These are phyloP conservation scores for Corylus avellana DNA, from an alignment of 306 rosid species.

Conservation along the genomic window DNA sequence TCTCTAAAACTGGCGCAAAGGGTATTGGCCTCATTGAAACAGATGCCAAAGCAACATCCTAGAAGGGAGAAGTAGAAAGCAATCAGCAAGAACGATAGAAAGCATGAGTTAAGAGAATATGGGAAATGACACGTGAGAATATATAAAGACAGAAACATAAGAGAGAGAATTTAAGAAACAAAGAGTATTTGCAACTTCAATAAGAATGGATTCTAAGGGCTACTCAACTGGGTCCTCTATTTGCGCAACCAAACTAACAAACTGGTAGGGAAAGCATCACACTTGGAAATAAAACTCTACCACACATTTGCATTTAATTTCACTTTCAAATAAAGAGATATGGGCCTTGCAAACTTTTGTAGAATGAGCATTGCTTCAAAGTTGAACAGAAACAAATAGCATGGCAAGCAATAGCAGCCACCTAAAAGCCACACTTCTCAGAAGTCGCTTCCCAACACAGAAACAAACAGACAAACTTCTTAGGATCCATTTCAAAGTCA, in stretches of 20 bases:
- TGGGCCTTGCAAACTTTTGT: background rate
- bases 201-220: background rate
- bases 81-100: background rate
- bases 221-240: too few relatives aligned
- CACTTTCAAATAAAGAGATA: too few relatives aligned
- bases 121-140: background rate
- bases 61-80: constrained; percentile 26
- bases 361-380: background rate
- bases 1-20: constrained; percentile 83
- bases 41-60: constrained; percentile 94
- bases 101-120: background rate
- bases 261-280: too few relatives aligned
- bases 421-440: background rate
- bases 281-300: background rate
- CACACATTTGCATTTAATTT: background rate
- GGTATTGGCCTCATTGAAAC: constrained; percentile 93
- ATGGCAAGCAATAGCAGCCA: background rate
- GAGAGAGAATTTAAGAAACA: background rate
- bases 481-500: background rate
- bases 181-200: background rate
- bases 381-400: background rate
- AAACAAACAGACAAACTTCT: background rate
- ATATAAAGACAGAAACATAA: background rate
- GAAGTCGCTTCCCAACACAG: background rate
- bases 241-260: too few relatives aligned